phyloP scores from a whole-genome alignment of 805 yeast species.

The Blastobotrys muscicola region DNA sequence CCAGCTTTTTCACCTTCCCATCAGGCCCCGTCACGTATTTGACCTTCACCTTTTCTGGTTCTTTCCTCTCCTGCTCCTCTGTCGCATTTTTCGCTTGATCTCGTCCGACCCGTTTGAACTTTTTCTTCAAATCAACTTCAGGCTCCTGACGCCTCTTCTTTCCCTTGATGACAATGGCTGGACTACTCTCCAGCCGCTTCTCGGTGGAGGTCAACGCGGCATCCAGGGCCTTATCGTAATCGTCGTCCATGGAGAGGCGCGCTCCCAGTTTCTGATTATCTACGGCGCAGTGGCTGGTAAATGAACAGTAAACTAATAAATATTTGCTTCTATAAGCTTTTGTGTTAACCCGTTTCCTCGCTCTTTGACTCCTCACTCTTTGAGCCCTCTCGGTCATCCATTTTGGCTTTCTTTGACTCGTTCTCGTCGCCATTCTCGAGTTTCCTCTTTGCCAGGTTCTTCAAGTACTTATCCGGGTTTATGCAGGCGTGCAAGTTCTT shows the following conservation, averaged over 20 bases:
- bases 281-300: too few relatives aligned
- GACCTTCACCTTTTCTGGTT: neutral
- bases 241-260: neutral
- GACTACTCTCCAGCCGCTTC: neutral
- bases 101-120: too few relatives aligned
- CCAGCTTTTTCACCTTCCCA: slow-evolving; percentile 2
- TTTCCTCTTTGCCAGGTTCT: slow-evolving; percentile 2
- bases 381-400: neutral
- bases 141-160: too few relatives aligned
- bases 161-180: too few relatives aligned
- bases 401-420: neutral
- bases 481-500: slow-evolving; percentile 27
- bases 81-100: too few relatives aligned
- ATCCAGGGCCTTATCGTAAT: neutral
- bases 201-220: neutral
- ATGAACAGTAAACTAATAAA: too few relatives aligned
- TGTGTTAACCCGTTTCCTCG: too few relatives aligned
- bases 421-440: neutral
- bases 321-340: too few relatives aligned
- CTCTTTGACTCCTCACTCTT: neutral
- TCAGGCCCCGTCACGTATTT: slow-evolving; percentile 6
- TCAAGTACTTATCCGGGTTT: slow-evolving; percentile 20
- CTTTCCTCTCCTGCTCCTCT: too few relatives aligned
- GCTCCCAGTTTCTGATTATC: too few relatives aligned
- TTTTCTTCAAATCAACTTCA: too few relatives aligned